Percentiles rank a stretch among this genome's conserved stretches.
Conservation (phyloP, 306 rosid genomes). For the Calophaca sinica region DNA sequence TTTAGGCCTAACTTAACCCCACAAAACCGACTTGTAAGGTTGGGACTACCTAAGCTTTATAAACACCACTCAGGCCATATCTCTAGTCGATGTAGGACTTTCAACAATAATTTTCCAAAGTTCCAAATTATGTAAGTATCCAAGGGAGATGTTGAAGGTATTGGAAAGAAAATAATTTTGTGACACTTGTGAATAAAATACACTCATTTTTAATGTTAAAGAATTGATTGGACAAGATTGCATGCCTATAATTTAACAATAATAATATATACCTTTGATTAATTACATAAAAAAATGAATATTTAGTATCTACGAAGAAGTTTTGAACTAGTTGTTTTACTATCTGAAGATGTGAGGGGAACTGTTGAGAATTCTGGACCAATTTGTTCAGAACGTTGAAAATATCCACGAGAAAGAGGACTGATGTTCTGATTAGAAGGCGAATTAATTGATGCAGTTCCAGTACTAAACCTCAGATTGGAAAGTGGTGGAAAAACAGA, state of each 20-base stretch:
- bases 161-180: no score
- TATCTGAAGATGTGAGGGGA: slow-evolving; percentile 81
- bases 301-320: slow-evolving; percentile 63
- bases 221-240: slow-evolving; percentile 70
- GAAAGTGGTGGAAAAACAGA: slow-evolving; percentile 39
- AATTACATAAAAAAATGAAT: slow-evolving; percentile 54
- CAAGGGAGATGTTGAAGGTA: slow-evolving; percentile 1
- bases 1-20: no score
- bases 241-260: slow-evolving; percentile 54
- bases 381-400: slow-evolving; percentile 60
- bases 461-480: slow-evolving; percentile 51
- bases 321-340: slow-evolving; percentile 55
- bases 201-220: slow-evolving; percentile 51
- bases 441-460: slow-evolving; percentile 45
- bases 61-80: no score
- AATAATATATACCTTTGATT: slow-evolving; percentile 67
- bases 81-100: no score
- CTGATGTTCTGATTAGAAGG: slow-evolving; percentile 53
- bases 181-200: slow-evolving; percentile 29
- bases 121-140: slow-evolving; percentile 17
- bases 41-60: no score
- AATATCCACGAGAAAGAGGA: slow-evolving; percentile 52
- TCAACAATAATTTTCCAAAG: slow-evolving; percentile 7
- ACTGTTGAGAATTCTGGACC: slow-evolving; percentile 90
- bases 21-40: no score